Percentiles rank a stretch among this genome's conserved stretches.
Evolutionary conservation across 768 basidiomycete genomes (phyloP).

Genomic region (Mycena maculata): DNA sequence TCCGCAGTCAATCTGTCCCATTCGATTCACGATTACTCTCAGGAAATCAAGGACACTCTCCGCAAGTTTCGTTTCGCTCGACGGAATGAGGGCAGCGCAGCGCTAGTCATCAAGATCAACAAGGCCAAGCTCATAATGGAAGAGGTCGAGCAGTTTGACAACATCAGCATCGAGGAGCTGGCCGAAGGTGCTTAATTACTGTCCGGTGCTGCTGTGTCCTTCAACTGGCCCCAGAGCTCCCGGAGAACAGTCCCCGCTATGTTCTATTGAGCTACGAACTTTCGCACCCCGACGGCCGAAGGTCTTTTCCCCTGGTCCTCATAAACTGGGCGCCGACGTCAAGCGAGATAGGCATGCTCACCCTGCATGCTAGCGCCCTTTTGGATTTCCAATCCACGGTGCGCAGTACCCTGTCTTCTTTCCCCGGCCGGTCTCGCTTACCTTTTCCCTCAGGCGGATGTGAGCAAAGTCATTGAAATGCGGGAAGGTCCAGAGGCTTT

Average conservation of each 20-base stretch:
- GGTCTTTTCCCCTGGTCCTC: conserved; percentile 85
- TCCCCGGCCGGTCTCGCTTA: conserved; percentile 2
- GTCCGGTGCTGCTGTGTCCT: background rate
- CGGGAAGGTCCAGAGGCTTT: conserved; percentile 85
- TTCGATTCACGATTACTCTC: conserved; percentile 21
- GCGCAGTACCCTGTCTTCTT: conserved; percentile 41
- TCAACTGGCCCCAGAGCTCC: conserved; percentile 69
- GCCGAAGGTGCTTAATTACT: conserved; percentile 74
- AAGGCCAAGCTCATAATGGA: conserved; percentile 84
- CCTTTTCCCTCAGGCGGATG: conserved; percentile 65
- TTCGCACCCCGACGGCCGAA: conserved; percentile 82
- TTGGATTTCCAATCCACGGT: conserved; percentile 85
- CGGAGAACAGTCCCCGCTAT: conserved; percentile 88
- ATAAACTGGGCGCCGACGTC: conserved; percentile 89
- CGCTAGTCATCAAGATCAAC: conserved; percentile 91
- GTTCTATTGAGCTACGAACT: conserved; percentile 88
- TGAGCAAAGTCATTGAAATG: conserved; percentile 84
- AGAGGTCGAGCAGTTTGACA: conserved; percentile 83
- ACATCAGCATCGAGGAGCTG: conserved; percentile 83
- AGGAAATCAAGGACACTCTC: conserved; percentile 79
- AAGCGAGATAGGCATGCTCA: conserved; percentile 80
- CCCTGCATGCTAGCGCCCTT: conserved; percentile 86
- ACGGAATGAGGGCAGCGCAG: conserved; percentile 77
- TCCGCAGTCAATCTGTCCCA: background rate
- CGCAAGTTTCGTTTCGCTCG: conserved; percentile 86